These are phyloP conservation scores for Oxyria digyna DNA, from an alignment of 148 eudicot genomes.

Conservation along the genomic window DNA sequence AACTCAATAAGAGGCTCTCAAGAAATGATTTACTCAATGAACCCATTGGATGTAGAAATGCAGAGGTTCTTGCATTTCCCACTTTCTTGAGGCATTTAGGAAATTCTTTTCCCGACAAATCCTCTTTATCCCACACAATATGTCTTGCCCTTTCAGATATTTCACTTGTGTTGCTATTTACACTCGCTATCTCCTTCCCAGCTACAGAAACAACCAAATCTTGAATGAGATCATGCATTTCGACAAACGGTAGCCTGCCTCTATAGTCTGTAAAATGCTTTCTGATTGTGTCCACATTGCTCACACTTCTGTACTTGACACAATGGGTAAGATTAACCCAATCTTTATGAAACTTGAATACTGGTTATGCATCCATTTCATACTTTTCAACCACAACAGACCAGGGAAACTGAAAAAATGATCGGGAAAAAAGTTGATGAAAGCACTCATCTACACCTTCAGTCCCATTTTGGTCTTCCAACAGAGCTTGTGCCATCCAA, in stretches of 20 bases:
- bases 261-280: background rate
- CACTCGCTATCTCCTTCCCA: constrained; percentile 19
- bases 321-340: background rate
- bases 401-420: too few relatives aligned
- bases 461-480: too few relatives aligned
- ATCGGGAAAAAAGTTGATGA: too few relatives aligned
- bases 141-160: constrained; percentile 24
- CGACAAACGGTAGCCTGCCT: constrained; percentile 21
- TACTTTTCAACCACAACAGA: too few relatives aligned
- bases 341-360: too few relatives aligned
- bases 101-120: constrained; percentile 8
- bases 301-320: background rate
- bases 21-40: constrained; percentile 20
- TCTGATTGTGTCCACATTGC: background rate
- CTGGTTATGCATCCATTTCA: too few relatives aligned
- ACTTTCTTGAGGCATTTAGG: constrained; percentile 19
- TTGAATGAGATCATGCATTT: constrained; percentile 36
- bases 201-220: constrained; percentile 30
- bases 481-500: too few relatives aligned
- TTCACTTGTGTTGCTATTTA: constrained; percentile 11
- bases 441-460: too few relatives aligned
- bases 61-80: constrained; percentile 21
- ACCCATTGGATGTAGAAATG: constrained; percentile 13
- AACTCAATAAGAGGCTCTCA: constrained; percentile 14
- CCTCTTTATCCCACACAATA: constrained; percentile 13